These are phyloP conservation scores for Aspergillus sp. DNA, from an alignment of 2,329 filamentous ascomycete species.

Conservation along the genomic window DNA sequence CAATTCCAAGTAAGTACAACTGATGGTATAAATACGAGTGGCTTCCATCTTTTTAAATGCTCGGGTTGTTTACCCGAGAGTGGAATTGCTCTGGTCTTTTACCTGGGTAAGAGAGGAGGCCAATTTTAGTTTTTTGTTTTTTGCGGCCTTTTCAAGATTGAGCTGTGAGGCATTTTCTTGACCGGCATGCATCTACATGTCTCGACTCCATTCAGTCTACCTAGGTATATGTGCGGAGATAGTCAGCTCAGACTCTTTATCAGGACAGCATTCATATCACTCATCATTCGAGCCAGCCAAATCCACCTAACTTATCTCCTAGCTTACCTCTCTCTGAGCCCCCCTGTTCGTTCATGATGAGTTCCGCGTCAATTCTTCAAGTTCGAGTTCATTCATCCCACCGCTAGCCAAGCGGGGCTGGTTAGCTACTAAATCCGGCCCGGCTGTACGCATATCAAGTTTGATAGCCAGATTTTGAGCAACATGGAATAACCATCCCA, in stretches of 20 bases:
- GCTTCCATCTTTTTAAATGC: too few species aligned
- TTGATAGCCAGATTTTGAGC: too few species aligned
- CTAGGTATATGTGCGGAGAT: background rate
- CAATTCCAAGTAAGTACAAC: background rate
- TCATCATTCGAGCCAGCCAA: background rate
- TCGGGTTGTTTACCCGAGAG: background rate
- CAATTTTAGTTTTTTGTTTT: constrained; percentile 1
- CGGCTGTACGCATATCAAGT: too few species aligned
- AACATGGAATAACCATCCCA: too few species aligned
- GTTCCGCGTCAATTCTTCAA: background rate
- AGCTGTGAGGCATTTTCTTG: constrained; percentile 13
- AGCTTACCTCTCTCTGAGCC: too few species aligned
- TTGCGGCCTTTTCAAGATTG: background rate
- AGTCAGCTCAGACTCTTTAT: background rate
- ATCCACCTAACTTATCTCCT: too few species aligned
- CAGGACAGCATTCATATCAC: background rate
- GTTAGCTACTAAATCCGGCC: too few species aligned
- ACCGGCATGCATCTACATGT: constrained; percentile 6
- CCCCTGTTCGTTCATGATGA: too few species aligned
- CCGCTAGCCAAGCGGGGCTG: too few species aligned
- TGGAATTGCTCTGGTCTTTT: background rate
- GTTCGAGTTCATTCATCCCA: background rate
- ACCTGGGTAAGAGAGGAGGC: background rate
- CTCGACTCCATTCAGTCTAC: background rate
- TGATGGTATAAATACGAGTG: background rate